A percentile compares a stretch with the other conserved stretches of the same genome.
These are phyloP conservation scores for Gyromitra esculenta DNA, from an alignment of 2,329 filamentous ascomycete species.

Conservation along the genomic window DNA sequence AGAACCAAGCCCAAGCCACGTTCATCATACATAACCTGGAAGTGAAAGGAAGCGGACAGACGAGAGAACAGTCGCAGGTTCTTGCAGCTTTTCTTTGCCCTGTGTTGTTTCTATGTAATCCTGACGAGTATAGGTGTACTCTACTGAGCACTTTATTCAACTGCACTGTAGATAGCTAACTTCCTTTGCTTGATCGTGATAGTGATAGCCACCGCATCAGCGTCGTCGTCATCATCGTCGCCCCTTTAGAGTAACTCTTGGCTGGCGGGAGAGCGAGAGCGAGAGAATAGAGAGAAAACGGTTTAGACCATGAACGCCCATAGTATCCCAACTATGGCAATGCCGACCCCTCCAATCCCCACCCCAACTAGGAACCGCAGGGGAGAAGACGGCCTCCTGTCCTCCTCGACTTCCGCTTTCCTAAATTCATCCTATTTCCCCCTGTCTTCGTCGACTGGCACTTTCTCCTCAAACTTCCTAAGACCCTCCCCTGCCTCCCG, in stretches of 20 bases:
- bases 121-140: not conserved
- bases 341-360: slow-evolving; percentile 47
- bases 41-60: not conserved
- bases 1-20: not conserved
- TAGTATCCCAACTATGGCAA: slow-evolving; percentile 45
- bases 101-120: slow-evolving; percentile 20
- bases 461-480: slow-evolving; percentile 41
- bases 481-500: slow-evolving; percentile 46
- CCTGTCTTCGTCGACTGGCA: slow-evolving; percentile 42
- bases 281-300: slow-evolving; percentile 12
- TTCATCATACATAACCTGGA: not conserved
- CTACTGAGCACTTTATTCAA: not conserved
- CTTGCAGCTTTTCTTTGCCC: slow-evolving; percentile 11
- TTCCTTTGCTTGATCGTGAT: slow-evolving; percentile 15
- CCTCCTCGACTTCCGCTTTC: slow-evolving; percentile 43
- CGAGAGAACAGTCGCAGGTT: slow-evolving; percentile 5
- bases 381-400: slow-evolving; percentile 43
- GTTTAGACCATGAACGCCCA: slow-evolving; percentile 41
- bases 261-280: slow-evolving; percentile 21
- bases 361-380: slow-evolving; percentile 37
- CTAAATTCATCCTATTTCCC: slow-evolving; percentile 49
- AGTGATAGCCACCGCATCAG: slow-evolving; percentile 10
- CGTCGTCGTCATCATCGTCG: not conserved
- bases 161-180: slow-evolving; percentile 16
- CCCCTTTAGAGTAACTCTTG: slow-evolving; percentile 30